Conservation (phyloP, 306 rosid species). For the Glycine latifolia region DNA sequence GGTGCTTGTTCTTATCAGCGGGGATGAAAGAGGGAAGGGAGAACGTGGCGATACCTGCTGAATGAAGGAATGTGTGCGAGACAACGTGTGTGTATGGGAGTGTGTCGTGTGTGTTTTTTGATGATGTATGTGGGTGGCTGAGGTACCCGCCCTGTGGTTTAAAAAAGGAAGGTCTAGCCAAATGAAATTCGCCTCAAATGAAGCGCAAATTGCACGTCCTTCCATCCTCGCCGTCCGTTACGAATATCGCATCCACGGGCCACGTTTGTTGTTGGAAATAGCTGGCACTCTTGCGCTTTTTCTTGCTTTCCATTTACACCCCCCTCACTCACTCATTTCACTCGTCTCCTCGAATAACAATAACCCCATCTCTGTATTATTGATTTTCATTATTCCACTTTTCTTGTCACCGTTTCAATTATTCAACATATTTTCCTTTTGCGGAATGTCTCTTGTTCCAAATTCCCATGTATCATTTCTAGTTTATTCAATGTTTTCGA, state of each 20-base stretch:
- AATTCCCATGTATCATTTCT: neutral
- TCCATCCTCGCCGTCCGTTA: conserved; percentile 63
- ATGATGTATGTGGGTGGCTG: neutral
- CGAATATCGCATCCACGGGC: conserved; percentile 59
- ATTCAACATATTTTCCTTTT: neutral
- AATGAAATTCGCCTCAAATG: conserved; percentile 67
- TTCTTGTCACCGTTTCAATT: neutral
- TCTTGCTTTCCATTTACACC: conserved; percentile 43
- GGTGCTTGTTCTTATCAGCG: neutral
- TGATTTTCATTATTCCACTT: conserved; percentile 10
- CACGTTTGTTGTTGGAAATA: conserved; percentile 72
- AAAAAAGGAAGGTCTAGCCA: conserved; percentile 55
- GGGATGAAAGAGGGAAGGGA: neutral
- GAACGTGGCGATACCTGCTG: conserved; percentile 26
- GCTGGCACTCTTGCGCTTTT: conserved; percentile 71
- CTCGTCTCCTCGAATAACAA: neutral
- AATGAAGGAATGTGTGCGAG: conserved; percentile 25
- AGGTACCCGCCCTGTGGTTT: conserved; percentile 68
- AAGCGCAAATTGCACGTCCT: conserved; percentile 53
- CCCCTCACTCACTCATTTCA: neutral
- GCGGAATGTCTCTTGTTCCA: neutral
- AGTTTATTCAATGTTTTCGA: neutral
- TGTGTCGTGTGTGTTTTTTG: neutral
- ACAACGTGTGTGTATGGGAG: neutral
- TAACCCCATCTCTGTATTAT: neutral